Conservation (phyloP, 768 basidiomycete genomes). For the Agaricus blazei region DNA sequence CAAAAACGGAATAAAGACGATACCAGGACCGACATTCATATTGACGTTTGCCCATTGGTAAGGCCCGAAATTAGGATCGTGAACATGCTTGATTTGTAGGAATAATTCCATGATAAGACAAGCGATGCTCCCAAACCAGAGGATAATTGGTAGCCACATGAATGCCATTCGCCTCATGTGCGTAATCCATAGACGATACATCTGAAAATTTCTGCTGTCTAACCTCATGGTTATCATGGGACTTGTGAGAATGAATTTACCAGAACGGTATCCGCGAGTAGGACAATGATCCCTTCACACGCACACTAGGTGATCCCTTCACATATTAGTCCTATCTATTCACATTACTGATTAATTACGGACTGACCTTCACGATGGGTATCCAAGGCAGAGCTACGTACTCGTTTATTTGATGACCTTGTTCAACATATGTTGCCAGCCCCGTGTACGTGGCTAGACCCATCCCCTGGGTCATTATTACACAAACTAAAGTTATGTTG, state of each 20-base stretch:
- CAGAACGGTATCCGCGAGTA: not conserved
- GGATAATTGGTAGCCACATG: constrained; percentile 3
- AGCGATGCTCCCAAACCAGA: constrained; percentile 8
- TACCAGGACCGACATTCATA: constrained; percentile 8
- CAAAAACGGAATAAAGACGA: constrained; percentile 11
- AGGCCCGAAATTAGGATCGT: not conserved
- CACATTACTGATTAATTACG: not conserved
- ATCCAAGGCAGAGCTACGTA: not conserved
- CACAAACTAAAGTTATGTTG: not conserved
- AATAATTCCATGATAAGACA: constrained; percentile 3
- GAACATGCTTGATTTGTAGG: constrained; percentile 1
- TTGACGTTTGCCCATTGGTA: not conserved
- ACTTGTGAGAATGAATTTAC: not conserved
- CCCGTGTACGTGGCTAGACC: not conserved
- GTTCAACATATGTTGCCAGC: not conserved
- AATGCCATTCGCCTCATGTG: not conserved
- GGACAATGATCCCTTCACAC: not conserved
- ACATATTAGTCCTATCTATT: not conserved
- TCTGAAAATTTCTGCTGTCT: not conserved
- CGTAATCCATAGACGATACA: constrained; percentile 9
- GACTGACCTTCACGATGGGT: not conserved
- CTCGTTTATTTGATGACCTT: not conserved
- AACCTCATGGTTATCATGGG: not conserved
- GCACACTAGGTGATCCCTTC: not conserved
- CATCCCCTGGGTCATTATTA: not conserved